Evolutionary conservation across 73 alveolate genomes (phyloP), one percentile per base, ranked within the genome.

Genomic region (Stentor roeselii): DNA sequence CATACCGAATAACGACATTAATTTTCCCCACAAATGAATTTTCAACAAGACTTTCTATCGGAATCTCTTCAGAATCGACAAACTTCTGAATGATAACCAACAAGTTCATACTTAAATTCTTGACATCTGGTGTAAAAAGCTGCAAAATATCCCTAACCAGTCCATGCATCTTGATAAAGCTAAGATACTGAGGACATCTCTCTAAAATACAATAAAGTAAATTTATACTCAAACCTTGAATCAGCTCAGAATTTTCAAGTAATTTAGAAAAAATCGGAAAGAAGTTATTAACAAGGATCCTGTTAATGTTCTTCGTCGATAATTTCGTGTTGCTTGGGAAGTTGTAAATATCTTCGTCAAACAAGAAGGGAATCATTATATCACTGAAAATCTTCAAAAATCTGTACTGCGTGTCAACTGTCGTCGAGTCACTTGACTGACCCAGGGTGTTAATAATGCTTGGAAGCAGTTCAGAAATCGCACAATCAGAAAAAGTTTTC

Each of bases 301-400:
- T 91, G 86, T 91, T 91, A 36, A 91, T 83, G 76, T 61, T 60
- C 67, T 89, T 93, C 3, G 98, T 74, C 39, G 92, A 83, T 1
- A 92, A 75, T 50, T 93, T 93, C 30, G 60, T 84, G 75, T 59
- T 60, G 27, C 86, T 88, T 14, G 89, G 91, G 36, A 86, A 39
- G 39, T 93, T 93, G 80, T 93, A 93, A 42, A 93, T 92, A 59
- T 88, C 94, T 3, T 92, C 96, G 34, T 91, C 96, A 30, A 87
- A 77, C 32, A 95, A 50, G 78, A 89, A 86, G 42, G 95, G 91
- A 37, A 88, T 93, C 6, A 92, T 59, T 3, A 95, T 84, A 75
- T 95, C 99, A 39, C 94, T 92, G 59, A 95, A 92, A 75, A 95
- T 88, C 85, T 95, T 93, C 14, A 95, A 85, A 59, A 88, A 82